These are phyloP conservation scores for Trapa bicornis DNA, from an alignment of 345 rosid genomes.

Conservation along the genomic window DNA sequence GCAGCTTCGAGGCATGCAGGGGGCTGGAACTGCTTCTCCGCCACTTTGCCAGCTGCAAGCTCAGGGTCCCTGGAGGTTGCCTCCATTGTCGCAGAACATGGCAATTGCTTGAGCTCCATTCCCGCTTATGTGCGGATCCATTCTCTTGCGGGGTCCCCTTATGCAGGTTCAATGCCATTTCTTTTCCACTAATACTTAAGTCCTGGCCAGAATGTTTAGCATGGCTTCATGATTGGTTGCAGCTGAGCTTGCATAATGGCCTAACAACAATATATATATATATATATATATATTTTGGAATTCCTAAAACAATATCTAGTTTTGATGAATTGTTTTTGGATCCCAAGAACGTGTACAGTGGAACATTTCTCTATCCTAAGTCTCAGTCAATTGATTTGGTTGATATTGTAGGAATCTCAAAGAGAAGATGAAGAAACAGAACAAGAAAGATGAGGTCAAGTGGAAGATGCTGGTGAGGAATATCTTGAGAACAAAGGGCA, in stretches of 20 bases:
- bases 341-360: neutral
- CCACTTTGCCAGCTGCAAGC: constrained; percentile 69
- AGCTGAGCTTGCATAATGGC: neutral
- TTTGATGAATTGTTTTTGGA: too few species aligned
- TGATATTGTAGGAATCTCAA: constrained; percentile 41
- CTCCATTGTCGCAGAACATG: constrained; percentile 86
- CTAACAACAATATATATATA: neutral
- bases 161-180: constrained; percentile 35
- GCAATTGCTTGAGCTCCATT: constrained; percentile 77
- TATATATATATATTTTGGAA: too few species aligned
- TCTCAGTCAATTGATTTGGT: neutral
- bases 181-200: neutral
- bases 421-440: constrained; percentile 49
- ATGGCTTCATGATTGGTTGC: neutral
- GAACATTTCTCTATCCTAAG: neutral
- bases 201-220: neutral
- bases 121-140: constrained; percentile 61
- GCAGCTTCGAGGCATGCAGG: constrained; percentile 60
- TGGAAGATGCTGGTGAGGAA: constrained; percentile 67
- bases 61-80: constrained; percentile 70
- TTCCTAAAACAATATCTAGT: too few species aligned
- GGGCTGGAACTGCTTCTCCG: constrained; percentile 68
- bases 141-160: constrained; percentile 62
- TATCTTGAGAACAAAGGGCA: constrained; percentile 41
- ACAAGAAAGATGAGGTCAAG: constrained; percentile 60